Evolutionary conservation across 2,329 filamentous ascomycete species (phyloP).

Genomic region (Ceratocystis papillata): DNA sequence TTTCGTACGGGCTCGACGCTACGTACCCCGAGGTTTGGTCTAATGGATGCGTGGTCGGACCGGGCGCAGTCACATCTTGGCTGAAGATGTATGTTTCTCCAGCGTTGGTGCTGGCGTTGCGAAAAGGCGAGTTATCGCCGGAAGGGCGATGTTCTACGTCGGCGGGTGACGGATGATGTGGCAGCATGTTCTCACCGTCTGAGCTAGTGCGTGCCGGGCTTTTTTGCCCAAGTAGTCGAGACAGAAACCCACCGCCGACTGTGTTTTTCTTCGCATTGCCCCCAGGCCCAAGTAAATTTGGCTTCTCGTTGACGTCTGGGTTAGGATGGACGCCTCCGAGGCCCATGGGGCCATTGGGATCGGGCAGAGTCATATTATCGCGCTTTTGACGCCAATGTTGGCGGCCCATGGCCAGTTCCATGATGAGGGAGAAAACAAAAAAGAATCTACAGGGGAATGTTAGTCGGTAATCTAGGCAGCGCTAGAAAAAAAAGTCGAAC

Average conservation of each 20-base stretch:
- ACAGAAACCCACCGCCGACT: constrained; percentile 28
- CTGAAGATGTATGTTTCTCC: constrained; percentile 22
- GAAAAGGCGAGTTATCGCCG: background rate
- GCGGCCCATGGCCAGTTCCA: constrained; percentile 57
- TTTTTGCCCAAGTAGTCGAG: constrained; percentile 32
- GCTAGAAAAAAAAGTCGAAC: background rate
- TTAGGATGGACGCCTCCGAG: constrained; percentile 13
- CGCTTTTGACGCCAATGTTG: constrained; percentile 65
- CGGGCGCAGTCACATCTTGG: background rate
- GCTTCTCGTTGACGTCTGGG: constrained; percentile 24
- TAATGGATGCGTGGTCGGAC: background rate
- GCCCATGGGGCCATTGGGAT: constrained; percentile 19
- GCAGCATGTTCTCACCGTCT: constrained; percentile 31
- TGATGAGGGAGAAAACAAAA: constrained; percentile 60
- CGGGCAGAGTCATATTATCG: constrained; percentile 41
- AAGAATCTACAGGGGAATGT: constrained; percentile 45
- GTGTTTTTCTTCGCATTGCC: background rate
- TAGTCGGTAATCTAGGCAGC: background rate
- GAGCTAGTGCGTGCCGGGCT: constrained; percentile 20
- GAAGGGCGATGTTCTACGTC: constrained; percentile 29
- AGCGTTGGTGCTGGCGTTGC: constrained; percentile 26
- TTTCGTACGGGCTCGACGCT: background rate
- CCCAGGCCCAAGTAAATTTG: constrained; percentile 27
- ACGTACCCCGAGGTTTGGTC: background rate
- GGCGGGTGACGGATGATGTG: constrained; percentile 35